Evolutionary conservation across 2,329 filamentous ascomycete genomes (phyloP).

Genomic region (Aspergillus udagawae): DNA sequence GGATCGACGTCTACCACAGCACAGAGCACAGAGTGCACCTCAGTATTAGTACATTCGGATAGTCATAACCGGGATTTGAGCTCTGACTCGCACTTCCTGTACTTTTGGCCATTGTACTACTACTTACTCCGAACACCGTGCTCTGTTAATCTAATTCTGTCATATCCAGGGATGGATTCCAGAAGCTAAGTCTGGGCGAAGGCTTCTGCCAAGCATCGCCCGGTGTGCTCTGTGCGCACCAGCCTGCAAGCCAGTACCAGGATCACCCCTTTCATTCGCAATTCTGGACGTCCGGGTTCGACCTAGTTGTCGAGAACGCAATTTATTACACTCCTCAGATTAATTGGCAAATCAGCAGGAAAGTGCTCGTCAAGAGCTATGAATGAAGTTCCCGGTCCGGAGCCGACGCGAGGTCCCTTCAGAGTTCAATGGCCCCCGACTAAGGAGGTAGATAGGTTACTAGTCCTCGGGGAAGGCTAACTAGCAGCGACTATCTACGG

Average conservation of each 20-base stretch:
- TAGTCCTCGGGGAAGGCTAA: not conserved
- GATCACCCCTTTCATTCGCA: not conserved
- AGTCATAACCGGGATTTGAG: not conserved
- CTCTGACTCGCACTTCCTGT: not conserved
- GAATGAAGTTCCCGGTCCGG: not conserved
- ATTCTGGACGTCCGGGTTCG: no score
- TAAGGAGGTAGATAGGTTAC: not conserved
- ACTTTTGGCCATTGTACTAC: not conserved
- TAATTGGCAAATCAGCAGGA: not conserved
- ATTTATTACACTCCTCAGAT: not conserved
- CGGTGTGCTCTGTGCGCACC: not conserved
- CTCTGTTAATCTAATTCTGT: not conserved
- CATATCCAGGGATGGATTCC: not conserved
- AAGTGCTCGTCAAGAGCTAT: not conserved
- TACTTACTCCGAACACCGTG: not conserved
- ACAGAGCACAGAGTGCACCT: not conserved
- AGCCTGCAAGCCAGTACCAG: not conserved
- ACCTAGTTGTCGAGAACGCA: not conserved
- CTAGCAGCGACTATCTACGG: not conserved
- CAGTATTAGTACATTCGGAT: not conserved
- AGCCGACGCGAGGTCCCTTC: constrained; percentile 5
- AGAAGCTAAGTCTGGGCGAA: not conserved
- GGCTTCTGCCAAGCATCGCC: constrained; percentile 5
- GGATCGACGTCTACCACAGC: not conserved
- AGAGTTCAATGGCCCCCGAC: not conserved